phyloP scores from a whole-genome alignment of 305 asterid species.

The Solanum chacoense region DNA sequence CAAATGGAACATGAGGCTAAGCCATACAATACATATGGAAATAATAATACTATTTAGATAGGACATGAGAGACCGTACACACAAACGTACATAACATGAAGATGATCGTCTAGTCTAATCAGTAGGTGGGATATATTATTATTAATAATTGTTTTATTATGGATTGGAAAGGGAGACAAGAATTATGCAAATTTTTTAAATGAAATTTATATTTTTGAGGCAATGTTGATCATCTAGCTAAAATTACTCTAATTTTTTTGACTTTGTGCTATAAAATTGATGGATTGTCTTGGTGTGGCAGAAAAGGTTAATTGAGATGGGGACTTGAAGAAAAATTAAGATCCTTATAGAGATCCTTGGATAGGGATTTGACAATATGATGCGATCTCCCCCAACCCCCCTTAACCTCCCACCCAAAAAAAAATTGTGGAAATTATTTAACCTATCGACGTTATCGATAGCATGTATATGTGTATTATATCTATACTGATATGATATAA shows the following conservation, averaged over 20 bases:
- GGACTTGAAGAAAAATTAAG: slow-evolving; percentile 61
- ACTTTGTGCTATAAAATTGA: slow-evolving; percentile 23
- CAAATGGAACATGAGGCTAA: neutral
- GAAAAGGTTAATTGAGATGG: slow-evolving; percentile 50
- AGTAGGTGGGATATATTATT: slow-evolving; percentile 6
- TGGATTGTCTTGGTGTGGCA: slow-evolving; percentile 54
- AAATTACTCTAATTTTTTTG: slow-evolving; percentile 18
- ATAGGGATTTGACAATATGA: slow-evolving; percentile 45
- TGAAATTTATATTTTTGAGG: neutral
- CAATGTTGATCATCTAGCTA: neutral
- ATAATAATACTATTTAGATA: neutral
- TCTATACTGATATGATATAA: neutral
- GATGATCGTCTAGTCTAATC: slow-evolving; percentile 4
- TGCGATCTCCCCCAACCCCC: neutral
- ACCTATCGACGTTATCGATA: neutral
- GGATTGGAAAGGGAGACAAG: neutral
- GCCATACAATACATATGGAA: neutral
- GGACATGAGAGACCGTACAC: slow-evolving; percentile 27
- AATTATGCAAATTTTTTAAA: neutral
- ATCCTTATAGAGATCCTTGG: slow-evolving; percentile 64
- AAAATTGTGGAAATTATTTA: neutral
- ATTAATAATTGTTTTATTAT: neutral
- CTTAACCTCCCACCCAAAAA: neutral
- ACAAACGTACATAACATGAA: slow-evolving; percentile 9
- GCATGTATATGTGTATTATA: neutral